Conservation (phyloP, 1,139 yeast genomes). For the Lodderomyces orthopsilosis region DNA sequence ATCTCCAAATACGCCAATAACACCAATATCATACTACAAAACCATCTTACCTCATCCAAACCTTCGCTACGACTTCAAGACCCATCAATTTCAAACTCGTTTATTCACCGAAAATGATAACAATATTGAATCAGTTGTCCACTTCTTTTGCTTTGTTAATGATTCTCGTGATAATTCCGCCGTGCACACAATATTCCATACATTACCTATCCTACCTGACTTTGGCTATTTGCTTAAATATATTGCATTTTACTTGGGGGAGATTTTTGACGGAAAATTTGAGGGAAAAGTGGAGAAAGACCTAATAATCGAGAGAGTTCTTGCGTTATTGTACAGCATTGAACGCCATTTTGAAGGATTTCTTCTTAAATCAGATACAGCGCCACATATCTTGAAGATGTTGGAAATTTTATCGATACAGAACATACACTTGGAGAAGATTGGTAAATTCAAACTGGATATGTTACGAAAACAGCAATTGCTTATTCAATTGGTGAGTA, state of each 20-base stretch:
- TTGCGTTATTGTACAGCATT: constrained; percentile 30
- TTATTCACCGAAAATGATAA: constrained; percentile 13
- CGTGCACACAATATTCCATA: constrained; percentile 47
- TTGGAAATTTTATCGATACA: constrained; percentile 27
- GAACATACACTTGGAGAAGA: constrained; percentile 9
- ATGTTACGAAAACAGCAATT: constrained; percentile 37
- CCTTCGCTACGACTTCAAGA: constrained; percentile 49
- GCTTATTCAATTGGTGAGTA: constrained; percentile 31
- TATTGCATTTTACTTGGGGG: constrained; percentile 22
- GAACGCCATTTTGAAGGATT: constrained; percentile 39
- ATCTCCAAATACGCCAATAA: constrained; percentile 15
- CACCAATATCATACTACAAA: constrained; percentile 22
- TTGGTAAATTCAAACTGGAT: constrained; percentile 25
- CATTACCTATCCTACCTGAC: constrained; percentile 67
- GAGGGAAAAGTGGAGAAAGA: constrained; percentile 20
- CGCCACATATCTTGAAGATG: constrained; percentile 36
- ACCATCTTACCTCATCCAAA: constrained; percentile 63
- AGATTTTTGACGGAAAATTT: constrained; percentile 22
- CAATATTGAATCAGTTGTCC: constrained; percentile 69
- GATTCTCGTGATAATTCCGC: constrained; percentile 19
- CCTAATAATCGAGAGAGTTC: constrained; percentile 42
- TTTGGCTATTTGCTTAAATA: constrained; percentile 51
- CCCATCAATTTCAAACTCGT: constrained; percentile 24
- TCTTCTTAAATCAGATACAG: constrained; percentile 38
- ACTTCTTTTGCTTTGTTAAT: constrained; percentile 56